phyloP scores from a whole-genome alignment of 208 protist genomes.

The Wallacemonas collosoma region DNA sequence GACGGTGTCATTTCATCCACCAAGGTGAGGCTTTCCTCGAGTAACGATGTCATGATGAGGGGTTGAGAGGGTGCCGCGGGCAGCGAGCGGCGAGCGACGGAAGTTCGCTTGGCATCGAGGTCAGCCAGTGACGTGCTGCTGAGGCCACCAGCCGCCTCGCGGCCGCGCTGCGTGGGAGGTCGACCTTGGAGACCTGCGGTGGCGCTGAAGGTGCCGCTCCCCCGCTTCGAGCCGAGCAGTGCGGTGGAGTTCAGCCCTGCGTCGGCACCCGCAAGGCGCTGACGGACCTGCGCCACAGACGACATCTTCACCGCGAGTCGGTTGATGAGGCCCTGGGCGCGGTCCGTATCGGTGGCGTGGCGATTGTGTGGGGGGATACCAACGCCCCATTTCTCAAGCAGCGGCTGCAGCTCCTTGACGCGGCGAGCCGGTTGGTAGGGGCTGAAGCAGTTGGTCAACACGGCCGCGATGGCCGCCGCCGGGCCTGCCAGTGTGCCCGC shows the following conservation, averaged over 20 bases:
- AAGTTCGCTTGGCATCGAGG: not conserved
- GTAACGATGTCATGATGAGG: constrained; percentile 5
- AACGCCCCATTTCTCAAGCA: constrained; percentile 40
- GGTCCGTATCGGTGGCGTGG: constrained; percentile 27
- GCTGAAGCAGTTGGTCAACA: constrained; percentile 43
- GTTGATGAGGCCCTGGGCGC: constrained; percentile 36
- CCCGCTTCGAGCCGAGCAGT: constrained; percentile 6
- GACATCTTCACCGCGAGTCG: constrained; percentile 30
- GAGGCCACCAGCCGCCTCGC: constrained; percentile 6
- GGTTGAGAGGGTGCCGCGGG: not conserved
- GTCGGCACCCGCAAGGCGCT: constrained; percentile 5
- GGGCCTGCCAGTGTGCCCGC: constrained; percentile 23
- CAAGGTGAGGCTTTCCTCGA: constrained; percentile 9
- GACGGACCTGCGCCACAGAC: constrained; percentile 13
- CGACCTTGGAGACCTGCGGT: not conserved
- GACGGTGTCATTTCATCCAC: not conserved
- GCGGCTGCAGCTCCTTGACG: constrained; percentile 37
- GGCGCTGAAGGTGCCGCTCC: not conserved
- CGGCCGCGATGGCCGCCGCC: constrained; percentile 22
- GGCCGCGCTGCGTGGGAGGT: constrained; percentile 1
- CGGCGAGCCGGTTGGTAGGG: constrained; percentile 37
- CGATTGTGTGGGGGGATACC: constrained; percentile 12
- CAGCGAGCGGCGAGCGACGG: not conserved
- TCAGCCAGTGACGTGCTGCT: not conserved
- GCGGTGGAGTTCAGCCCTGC: not conserved